Percentiles rank a stretch among this genome's conserved stretches.
These are phyloP conservation scores for Cerioporus squamosus DNA, from an alignment of 1,284 basidiomycete species.

Conservation along the genomic window DNA sequence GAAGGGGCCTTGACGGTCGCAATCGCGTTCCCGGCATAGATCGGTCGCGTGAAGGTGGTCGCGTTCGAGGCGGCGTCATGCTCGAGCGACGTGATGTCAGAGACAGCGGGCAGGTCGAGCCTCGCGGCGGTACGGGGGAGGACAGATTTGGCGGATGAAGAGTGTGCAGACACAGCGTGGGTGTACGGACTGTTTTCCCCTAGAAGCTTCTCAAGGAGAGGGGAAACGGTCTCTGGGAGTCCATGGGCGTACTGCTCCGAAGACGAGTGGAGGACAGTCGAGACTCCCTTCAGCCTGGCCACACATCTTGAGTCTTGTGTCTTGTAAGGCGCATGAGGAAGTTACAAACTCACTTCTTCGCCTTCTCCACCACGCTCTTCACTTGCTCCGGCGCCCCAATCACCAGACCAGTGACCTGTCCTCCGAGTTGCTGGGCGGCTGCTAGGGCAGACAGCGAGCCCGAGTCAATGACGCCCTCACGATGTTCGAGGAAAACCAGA, in stretches of 20 bases:
- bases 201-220: constrained; percentile 47
- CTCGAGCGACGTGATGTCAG: constrained; percentile 86
- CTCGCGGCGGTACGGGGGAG: constrained; percentile 90
- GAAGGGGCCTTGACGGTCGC: constrained; percentile 85
- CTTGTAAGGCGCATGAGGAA: not conserved
- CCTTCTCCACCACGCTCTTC: constrained; percentile 72
- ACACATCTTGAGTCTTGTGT: not conserved
- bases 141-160: constrained; percentile 74
- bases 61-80: constrained; percentile 76
- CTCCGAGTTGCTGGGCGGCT: constrained; percentile 86
- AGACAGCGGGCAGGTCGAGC: constrained; percentile 86
- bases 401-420: constrained; percentile 88
- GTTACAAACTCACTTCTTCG: constrained; percentile 69
- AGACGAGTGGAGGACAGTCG: constrained; percentile 45
- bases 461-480: constrained; percentile 80
- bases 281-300: constrained; percentile 50
- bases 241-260: constrained; percentile 53
- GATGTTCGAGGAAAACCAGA: constrained; percentile 90
- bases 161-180: constrained; percentile 87
- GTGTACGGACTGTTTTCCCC: constrained; percentile 63
- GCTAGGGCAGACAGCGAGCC: constrained; percentile 90
- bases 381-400: constrained; percentile 78
- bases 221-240: constrained; percentile 47
- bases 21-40: constrained; percentile 99
- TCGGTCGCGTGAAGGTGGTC: constrained; percentile 89